A percentile compares a stretch with the other conserved stretches of the same genome.
Evolutionary conservation across 2,329 filamentous ascomycete species (phyloP).

Genomic region (Neofusicoccum kwambonambiense): DNA sequence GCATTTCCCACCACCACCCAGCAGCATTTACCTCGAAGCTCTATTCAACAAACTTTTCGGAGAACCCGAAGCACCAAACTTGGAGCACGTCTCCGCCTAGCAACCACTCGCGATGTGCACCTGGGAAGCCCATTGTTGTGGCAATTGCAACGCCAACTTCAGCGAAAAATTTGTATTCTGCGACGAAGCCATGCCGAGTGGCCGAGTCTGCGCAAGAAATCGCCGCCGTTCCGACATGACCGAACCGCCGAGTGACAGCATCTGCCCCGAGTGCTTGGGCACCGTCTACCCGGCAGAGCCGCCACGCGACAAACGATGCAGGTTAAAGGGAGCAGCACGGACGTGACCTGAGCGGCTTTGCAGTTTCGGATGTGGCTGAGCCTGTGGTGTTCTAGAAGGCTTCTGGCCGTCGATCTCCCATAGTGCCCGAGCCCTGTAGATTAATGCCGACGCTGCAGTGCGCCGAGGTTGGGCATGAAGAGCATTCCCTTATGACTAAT

Average conservation of each 20-base stretch:
- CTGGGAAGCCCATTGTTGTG: not conserved
- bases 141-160: not conserved
- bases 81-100: too few species aligned
- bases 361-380: conserved; percentile 2
- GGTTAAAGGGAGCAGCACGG: not conserved
- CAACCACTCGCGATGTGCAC: not conserved
- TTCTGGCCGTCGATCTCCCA: not conserved
- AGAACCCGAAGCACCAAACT: not conserved
- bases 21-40: not conserved
- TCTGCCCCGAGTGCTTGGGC: conserved; percentile 3
- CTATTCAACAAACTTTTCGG: not conserved
- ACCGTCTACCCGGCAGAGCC: not conserved
- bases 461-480: not conserved
- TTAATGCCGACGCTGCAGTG: not conserved
- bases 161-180: not conserved
- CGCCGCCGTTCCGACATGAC: not conserved
- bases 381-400: not conserved
- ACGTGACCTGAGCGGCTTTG: not conserved
- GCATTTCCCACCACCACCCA: not conserved
- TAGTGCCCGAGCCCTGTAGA: not conserved
- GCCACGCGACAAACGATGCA: not conserved
- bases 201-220: not conserved
- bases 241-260: not conserved
- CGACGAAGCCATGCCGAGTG: not conserved
- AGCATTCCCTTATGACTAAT: not conserved